Evolutionary conservation across 495 filamentous ascomycete genomes (phyloP).

Genomic region (Hypoxylon intermedium): DNA sequence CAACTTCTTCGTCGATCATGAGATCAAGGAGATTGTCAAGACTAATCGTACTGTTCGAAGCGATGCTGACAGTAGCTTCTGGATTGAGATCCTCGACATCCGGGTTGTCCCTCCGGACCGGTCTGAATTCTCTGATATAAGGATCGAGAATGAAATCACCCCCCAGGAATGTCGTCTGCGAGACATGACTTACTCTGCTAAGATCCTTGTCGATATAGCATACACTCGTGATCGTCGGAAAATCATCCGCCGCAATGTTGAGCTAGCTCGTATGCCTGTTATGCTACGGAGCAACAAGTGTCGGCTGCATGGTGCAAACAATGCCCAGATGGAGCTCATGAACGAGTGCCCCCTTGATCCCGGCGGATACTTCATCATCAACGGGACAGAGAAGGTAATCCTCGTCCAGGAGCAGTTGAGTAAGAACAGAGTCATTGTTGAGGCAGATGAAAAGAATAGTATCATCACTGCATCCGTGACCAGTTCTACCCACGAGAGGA

Average conservation of each 20-base stretch:
- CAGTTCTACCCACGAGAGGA: slow-evolving; percentile 94
- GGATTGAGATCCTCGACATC: slow-evolving; percentile 88
- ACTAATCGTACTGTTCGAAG: slow-evolving; percentile 84
- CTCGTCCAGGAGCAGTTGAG: slow-evolving; percentile 97
- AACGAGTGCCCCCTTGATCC: slow-evolving; percentile 96
- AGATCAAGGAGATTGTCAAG: slow-evolving; percentile 93
- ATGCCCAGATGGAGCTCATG: slow-evolving; percentile 81
- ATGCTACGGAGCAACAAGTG: slow-evolving; percentile 98
- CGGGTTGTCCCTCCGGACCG: slow-evolving; percentile 80
- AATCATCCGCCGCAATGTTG: slow-evolving; percentile 71
- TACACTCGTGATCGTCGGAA: slow-evolving; percentile 79
- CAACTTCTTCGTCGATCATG: slow-evolving; percentile 94
- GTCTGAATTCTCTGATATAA: slow-evolving; percentile 69
- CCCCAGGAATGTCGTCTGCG: slow-evolving; percentile 95
- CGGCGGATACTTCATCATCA: slow-evolving; percentile 92
- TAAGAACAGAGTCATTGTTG: slow-evolving; percentile 98
- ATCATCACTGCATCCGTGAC: slow-evolving; percentile 97
- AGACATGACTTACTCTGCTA: slow-evolving; percentile 94
- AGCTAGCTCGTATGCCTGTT: slow-evolving; percentile 89
- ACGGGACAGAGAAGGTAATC: slow-evolving; percentile 93
- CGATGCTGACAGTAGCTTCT: slow-evolving; percentile 87
- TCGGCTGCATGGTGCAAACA: slow-evolving; percentile 77
- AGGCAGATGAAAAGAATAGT: slow-evolving; percentile 85
- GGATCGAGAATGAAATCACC: slow-evolving; percentile 69
- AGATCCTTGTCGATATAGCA: slow-evolving; percentile 85